A percentile compares a stretch with the other conserved stretches of the same genome.
phyloP scores from a whole-genome alignment of 768 basidiomycete species.

The Leccinellum luteum region DNA sequence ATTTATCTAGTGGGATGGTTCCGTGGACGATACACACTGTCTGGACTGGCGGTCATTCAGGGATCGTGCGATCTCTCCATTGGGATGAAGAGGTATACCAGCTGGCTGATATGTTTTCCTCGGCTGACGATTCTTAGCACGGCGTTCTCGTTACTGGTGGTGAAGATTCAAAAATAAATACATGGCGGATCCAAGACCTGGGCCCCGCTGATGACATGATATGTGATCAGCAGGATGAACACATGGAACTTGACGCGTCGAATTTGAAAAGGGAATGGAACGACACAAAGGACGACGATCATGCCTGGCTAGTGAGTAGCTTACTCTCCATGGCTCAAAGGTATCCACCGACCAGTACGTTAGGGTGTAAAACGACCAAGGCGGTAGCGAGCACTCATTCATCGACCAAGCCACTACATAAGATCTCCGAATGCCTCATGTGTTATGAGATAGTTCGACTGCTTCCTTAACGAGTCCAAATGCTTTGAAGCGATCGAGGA shows the following conservation, averaged over 20 bases:
- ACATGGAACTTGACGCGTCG: slow-evolving; percentile 10
- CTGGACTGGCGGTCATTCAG: slow-evolving; percentile 56
- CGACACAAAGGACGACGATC: slow-evolving; percentile 11
- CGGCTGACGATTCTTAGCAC: slow-evolving; percentile 30
- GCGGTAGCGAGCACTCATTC: not conserved
- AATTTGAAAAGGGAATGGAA: slow-evolving; percentile 27
- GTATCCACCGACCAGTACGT: not conserved
- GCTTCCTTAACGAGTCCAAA: not conserved
- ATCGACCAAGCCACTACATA: not conserved
- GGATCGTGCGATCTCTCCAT: slow-evolving; percentile 52
- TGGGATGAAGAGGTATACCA: slow-evolving; percentile 52
- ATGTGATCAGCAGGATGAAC: slow-evolving; percentile 5
- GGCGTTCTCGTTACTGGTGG: slow-evolving; percentile 46
- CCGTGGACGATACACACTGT: slow-evolving; percentile 50
- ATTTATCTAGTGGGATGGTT: slow-evolving; percentile 35
- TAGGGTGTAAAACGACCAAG: slow-evolving; percentile 25
- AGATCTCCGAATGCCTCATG: not conserved
- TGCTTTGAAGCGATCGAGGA: slow-evolving; percentile 8
- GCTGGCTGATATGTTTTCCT: not conserved
- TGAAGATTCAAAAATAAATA: slow-evolving; percentile 46
- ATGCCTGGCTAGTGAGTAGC: slow-evolving; percentile 17
- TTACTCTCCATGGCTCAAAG: not conserved
- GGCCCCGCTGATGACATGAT: not conserved
- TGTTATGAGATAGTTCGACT: not conserved
- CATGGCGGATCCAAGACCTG: slow-evolving; percentile 35